These are phyloP conservation scores for Leccinum solheimii DNA, from an alignment of 1,284 basidiomycete genomes.

Conservation along the genomic window DNA sequence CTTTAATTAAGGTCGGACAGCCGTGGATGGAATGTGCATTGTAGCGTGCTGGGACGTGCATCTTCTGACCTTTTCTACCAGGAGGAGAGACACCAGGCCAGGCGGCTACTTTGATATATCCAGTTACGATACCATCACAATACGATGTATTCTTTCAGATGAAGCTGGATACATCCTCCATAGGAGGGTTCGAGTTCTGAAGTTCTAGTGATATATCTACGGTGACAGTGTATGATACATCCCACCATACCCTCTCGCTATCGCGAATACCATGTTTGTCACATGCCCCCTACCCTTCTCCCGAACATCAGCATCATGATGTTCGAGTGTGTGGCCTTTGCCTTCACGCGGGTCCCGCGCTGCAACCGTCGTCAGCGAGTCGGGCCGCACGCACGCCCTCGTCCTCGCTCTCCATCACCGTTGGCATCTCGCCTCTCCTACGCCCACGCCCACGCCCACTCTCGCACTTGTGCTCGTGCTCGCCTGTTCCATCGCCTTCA, in stretches of 20 bases:
- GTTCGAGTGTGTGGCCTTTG: not conserved
- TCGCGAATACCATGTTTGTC: not conserved
- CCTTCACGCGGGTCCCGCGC: not conserved
- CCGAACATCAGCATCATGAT: not conserved
- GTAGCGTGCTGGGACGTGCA: conserved; percentile 15
- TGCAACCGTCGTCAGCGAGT: not conserved
- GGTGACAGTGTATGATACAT: not conserved
- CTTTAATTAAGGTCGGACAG: conserved; percentile 5
- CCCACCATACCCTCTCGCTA: not conserved
- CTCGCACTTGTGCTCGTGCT: not conserved
- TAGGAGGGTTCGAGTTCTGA: not conserved
- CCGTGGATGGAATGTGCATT: conserved; percentile 6
- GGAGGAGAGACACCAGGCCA: conserved; percentile 6
- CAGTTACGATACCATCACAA: conserved; percentile 21
- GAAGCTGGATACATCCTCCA: not conserved
- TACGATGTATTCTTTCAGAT: not conserved
- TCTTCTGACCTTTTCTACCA: conserved; percentile 16
- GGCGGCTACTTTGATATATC: conserved; percentile 8
- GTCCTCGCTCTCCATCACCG: not conserved
- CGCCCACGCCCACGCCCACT: not conserved
- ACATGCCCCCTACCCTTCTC: not conserved
- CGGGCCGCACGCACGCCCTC: not conserved
- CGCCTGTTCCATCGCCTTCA: not conserved
- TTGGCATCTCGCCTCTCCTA: not conserved
- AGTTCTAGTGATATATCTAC: not conserved